Base-by-base conservation (phyloP, 176 grass and related monocot species). In the Cocos nucifera region DNA sequence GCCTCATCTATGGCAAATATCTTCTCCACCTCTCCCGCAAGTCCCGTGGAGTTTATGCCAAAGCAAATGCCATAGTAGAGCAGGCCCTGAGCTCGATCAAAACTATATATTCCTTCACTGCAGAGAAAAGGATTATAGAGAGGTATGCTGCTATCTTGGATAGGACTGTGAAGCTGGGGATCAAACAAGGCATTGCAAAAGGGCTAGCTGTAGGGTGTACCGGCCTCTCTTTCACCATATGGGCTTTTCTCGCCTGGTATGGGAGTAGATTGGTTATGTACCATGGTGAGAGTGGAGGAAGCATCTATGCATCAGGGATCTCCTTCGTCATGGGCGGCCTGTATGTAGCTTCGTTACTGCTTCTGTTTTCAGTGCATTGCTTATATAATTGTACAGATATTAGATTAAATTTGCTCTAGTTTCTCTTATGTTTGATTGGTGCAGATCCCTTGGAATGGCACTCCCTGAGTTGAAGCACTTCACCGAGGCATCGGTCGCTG, bases 221-320 rank as follows among this genome's bases (percentile, higher is more conserved):
- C 0, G 87, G 93, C 2, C 71, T 98, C 49, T 79, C 84, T 21
- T 98, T 98, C 12, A 78, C 87, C 35, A 98, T 92, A 49, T 98
- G 93, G 93, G 93, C 59, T 12, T 92, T 98, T 65, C 93, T 98
- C 18, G 93, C 93, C 6, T 98, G 93, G 93, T 98, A 98, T 21
- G 93, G 93, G 5, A 78, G 81, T 51, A 79, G 70, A 50, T 72
- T 97, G 70, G 87, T 97, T n/a, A 85, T 86, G 87, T 78, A 75
- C 56, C 87, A 88, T 29, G 84, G 86, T 18, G 87, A 83, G 50
- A 91, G 70, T 9, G 93, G 93, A 60, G 93, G 93, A 1, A 81
- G 87, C 70, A 88, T 98, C 55, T 98, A 98, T 19, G 93, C 93
- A 16, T 81, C 93, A 9, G 93, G 93, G 65, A 97, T 97, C 64